Evolutionary conservation across 768 basidiomycete genomes (phyloP), one percentile per base, ranked within the genome.

Genomic region (Lenzites betulinus): DNA sequence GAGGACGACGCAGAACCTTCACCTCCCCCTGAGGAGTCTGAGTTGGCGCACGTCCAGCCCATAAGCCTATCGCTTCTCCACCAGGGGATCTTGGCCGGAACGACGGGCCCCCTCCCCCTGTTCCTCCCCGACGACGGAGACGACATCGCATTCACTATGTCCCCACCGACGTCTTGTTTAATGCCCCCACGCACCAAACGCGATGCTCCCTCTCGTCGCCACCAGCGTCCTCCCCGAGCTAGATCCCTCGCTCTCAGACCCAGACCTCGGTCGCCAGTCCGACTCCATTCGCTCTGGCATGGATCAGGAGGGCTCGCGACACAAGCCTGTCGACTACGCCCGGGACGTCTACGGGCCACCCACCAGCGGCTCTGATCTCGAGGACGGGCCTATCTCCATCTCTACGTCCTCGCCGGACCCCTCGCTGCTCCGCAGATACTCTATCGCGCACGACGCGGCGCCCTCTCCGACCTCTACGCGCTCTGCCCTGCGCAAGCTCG

Each of bases 81-180:
- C 64, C 76, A 87, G 51, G 89, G 90, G 8, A 92, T 92, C 41
- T 77, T 92, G 16, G 76, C 79, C 2, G 88, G 83, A 26, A 83
- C 82, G 7, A 67, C 79, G 22, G 74, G 77, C 7, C 69, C 53
- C 8, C 49, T 51, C 18, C 74, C 73, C 0, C 67, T 75, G 25
- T 76, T 76, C 56, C 64, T 75, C 15, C 76, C 77, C 0, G 72
- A 74, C 6, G 78, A 79, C 2, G 75, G 75, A 16, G 76, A 80
- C 30, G 76, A 80, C 33, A 16, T 62, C 18, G 52, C 44, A n/a
- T 58, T 69, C 23, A 73, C 44, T 22, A 22, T 58, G 8, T 62
- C 57, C 4, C 48, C 44, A 13, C 30, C 57, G 22, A 2, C 39
- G n/a, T 49, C 60, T 51, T 51, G 64, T 66, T 70, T 70, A 66